Conservation (phyloP, 176 grass and related monocot genomes). For the Oryza australiensis region DNA sequence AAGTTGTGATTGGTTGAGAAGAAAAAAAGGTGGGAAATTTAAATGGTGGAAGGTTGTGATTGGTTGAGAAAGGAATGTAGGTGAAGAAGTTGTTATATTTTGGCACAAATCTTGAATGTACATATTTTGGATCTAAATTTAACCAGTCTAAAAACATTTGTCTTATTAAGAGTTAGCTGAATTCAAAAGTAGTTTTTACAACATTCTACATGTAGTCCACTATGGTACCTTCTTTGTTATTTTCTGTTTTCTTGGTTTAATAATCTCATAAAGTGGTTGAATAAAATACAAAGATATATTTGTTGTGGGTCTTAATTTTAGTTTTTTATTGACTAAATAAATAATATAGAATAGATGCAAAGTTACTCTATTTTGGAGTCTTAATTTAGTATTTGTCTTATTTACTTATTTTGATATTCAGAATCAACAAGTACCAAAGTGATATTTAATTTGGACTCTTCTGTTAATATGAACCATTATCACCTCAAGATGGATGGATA, state of each 20-base stretch:
- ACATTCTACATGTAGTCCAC: background rate
- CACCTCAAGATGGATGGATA: too few relatives aligned
- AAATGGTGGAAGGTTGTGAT: too few relatives aligned
- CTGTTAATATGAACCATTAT: background rate
- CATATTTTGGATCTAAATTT: background rate
- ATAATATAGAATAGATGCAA: background rate
- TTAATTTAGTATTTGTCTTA: background rate
- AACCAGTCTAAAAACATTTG: background rate
- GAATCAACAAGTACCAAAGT: background rate
- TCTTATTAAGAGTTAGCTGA: background rate
- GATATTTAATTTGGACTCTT: background rate
- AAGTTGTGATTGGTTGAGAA: too few relatives aligned
- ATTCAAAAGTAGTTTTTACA: background rate
- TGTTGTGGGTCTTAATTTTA: too few relatives aligned
- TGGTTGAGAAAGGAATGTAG: too few relatives aligned
- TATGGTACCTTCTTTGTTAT: too few relatives aligned
- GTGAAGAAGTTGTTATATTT: too few relatives aligned
- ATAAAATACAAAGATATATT: too few relatives aligned
- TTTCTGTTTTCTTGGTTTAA: too few relatives aligned
- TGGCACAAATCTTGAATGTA: too few relatives aligned
- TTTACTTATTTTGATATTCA: background rate
- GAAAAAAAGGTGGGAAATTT: too few relatives aligned
- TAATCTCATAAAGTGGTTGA: too few relatives aligned
- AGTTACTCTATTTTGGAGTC: background rate
- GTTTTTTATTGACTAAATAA: background rate